phyloP scores from a whole-genome alignment of 176 grass and related monocot species.

The Triticum dicoccoides region DNA sequence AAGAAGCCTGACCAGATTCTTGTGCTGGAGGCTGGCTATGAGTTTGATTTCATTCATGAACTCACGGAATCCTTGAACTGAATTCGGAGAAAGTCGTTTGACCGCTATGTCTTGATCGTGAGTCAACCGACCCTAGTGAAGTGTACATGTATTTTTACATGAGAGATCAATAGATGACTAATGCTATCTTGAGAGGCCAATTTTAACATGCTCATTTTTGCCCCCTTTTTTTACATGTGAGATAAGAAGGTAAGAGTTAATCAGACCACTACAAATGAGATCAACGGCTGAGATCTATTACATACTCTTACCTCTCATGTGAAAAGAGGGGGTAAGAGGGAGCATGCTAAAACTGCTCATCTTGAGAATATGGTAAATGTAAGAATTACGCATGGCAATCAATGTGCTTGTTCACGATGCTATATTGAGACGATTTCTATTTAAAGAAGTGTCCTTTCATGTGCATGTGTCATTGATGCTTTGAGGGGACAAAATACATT shows the following conservation, averaged over 20 bases:
- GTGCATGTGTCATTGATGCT: background rate
- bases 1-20: conserved; percentile 44
- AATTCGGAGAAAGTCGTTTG: conserved; percentile 31
- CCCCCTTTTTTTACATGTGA: no score
- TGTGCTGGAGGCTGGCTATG: conserved; percentile 46
- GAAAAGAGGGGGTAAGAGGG: no score
- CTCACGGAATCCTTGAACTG: conserved; percentile 47
- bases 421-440: background rate
- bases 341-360: no score
- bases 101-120: conserved; percentile 39
- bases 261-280: no score
- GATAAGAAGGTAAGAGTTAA: no score
- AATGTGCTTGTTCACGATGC: background rate
- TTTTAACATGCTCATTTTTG: no score
- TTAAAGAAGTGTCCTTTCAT: background rate
- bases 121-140: conserved; percentile 15
- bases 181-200: background rate
- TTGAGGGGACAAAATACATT: background rate
- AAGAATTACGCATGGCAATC: background rate
- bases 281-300: no score
- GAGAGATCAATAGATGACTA: background rate
- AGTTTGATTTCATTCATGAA: conserved; percentile 52
- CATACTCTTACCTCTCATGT: no score
- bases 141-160: background rate
- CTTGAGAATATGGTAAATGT: no score